phyloP scores from a whole-genome alignment of 257 asterid species.

The Fraxinus quadrangulata region DNA sequence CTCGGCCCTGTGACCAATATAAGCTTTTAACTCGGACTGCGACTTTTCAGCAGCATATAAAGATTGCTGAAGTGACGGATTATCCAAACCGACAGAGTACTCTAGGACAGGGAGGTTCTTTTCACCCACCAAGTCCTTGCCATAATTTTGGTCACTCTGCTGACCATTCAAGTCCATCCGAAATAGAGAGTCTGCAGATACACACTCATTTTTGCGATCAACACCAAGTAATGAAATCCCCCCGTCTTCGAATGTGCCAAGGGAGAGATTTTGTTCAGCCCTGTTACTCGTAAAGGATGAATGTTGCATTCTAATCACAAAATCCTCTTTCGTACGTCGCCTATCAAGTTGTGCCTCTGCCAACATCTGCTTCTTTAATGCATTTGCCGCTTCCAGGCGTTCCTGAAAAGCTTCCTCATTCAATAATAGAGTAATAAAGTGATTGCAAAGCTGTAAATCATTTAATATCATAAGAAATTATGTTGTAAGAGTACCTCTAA shows the following conservation, averaged over 20 bases:
- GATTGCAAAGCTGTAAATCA: slow-evolving; percentile 20
- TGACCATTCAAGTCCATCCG: slow-evolving; percentile 50
- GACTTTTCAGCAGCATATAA: slow-evolving; percentile 69
- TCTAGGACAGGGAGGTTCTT: slow-evolving; percentile 48
- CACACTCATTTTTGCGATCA: slow-evolving; percentile 41
- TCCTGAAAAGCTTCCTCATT: slow-evolving; percentile 54
- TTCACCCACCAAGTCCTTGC: slow-evolving; percentile 35
- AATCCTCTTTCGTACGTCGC: slow-evolving; percentile 83
- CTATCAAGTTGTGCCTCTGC: slow-evolving; percentile 90
- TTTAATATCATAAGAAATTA: slow-evolving; percentile 11
- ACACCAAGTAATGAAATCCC: slow-evolving; percentile 38
- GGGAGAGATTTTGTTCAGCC: slow-evolving; percentile 35
- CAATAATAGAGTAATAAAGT: slow-evolving; percentile 25
- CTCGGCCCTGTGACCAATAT: slow-evolving; percentile 71
- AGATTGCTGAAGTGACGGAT: slow-evolving; percentile 56
- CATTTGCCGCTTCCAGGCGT: slow-evolving; percentile 94
- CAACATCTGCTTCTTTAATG: slow-evolving; percentile 96
- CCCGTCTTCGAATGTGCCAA: slow-evolving; percentile 35
- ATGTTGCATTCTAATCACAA: slow-evolving; percentile 41
- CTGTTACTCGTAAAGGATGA: slow-evolving; percentile 36
- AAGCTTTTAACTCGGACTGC: slow-evolving; percentile 66
- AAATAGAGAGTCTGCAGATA: slow-evolving; percentile 31
- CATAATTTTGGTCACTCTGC: slow-evolving; percentile 40
- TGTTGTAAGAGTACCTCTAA: slow-evolving; percentile 58
- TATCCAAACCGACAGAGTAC: slow-evolving; percentile 39